These are phyloP conservation scores for Alternaria infectoria DNA, from an alignment of 2,329 filamentous ascomycete species.

Conservation along the genomic window DNA sequence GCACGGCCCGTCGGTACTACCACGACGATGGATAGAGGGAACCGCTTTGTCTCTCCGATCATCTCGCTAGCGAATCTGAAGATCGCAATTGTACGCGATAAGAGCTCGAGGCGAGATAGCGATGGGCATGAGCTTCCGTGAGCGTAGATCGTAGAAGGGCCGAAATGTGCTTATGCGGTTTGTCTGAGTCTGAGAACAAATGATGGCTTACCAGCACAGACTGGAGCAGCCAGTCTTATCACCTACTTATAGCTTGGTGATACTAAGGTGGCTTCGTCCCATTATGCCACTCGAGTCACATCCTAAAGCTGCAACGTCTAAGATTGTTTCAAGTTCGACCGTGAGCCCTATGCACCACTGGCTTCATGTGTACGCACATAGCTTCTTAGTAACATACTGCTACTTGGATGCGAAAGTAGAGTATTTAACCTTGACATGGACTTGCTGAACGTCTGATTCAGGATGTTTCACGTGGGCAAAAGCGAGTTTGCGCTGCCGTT, in stretches of 20 bases:
- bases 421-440: fast-evolving
- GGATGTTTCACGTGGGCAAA: background rate
- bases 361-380: background rate
- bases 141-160: background rate
- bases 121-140: background rate
- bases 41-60: background rate
- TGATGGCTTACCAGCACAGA: background rate
- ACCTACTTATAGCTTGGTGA: background rate
- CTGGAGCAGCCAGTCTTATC: background rate
- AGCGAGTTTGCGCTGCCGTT: background rate
- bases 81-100: background rate
- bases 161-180: background rate
- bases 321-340: background rate
- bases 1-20: background rate
- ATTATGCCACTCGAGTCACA: fast-evolving
- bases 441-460: background rate
- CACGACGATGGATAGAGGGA: background rate
- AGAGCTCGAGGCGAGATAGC: background rate
- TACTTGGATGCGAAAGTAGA: background rate
- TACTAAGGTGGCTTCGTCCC: fast-evolving
- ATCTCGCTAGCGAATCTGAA: background rate
- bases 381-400: background rate
- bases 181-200: background rate
- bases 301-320: background rate
- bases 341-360: background rate